Evolutionary conservation across 176 grass and related monocot species (phyloP).

Genomic region (Musa itinerans): DNA sequence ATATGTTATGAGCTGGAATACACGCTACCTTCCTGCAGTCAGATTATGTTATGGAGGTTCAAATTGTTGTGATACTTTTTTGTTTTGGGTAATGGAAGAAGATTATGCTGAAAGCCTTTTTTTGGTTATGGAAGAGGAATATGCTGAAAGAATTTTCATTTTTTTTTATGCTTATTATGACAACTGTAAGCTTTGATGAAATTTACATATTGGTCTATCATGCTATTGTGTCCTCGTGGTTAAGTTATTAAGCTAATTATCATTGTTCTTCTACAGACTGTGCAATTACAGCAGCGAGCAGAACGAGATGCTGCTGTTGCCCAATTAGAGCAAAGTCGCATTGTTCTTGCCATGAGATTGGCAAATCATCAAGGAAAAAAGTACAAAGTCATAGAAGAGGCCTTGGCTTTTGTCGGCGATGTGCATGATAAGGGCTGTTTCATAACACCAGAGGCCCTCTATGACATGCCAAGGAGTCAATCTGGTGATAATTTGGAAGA

Average conservation of each 20-base stretch:
- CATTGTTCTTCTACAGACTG: conserved; percentile 34
- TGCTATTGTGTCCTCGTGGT: neutral
- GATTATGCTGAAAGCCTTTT: neutral
- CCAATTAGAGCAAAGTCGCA: conserved; percentile 66
- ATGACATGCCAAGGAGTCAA: conserved; percentile 13
- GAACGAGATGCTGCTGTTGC: conserved; percentile 62
- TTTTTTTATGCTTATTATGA: neutral
- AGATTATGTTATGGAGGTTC: neutral
- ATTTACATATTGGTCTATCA: neutral
- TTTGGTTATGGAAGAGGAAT: neutral
- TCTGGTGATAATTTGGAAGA: conserved; percentile 27
- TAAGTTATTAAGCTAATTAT: neutral
- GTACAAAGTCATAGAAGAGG: conserved; percentile 68
- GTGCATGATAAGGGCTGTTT: conserved; percentile 42
- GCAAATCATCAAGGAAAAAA: conserved; percentile 66
- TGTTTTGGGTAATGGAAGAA: neutral
- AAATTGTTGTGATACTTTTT: neutral
- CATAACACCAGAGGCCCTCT: conserved; percentile 45
- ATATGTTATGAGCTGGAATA: too few species aligned
- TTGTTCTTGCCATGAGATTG: conserved; percentile 58
- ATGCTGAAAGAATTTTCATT: neutral
- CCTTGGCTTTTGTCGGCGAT: conserved; percentile 57
- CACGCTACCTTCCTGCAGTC: too few species aligned
- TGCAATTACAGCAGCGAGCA: conserved; percentile 61
- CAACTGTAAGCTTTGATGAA: neutral